A percentile compares a stretch with the other conserved stretches of the same genome.
These are phyloP conservation scores for Eimeria sp. DNA, from an alignment of 169 alveolate species.

Conservation along the genomic window DNA sequence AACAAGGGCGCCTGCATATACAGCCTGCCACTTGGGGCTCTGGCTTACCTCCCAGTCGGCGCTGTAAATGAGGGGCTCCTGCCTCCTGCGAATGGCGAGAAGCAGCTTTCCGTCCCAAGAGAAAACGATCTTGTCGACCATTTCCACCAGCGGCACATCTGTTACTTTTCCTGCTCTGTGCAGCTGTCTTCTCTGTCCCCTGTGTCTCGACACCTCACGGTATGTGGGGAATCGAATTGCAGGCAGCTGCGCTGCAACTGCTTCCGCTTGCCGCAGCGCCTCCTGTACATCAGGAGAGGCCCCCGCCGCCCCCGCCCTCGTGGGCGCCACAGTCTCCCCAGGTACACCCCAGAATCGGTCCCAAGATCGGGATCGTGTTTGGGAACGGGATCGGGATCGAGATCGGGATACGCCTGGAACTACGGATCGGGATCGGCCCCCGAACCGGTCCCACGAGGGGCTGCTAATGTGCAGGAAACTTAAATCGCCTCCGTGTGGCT, in stretches of 20 bases:
- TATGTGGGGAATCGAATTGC: slow-evolving; percentile 27
- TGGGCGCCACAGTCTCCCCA: not conserved
- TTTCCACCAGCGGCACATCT: slow-evolving; percentile 14
- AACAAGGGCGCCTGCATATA: too few species aligned
- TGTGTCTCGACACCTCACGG: not conserved
- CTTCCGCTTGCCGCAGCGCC: slow-evolving; percentile 25
- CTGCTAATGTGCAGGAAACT: too few species aligned
- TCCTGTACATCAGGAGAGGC: not conserved
- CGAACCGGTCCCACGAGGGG: not conserved
- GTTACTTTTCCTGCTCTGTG: not conserved
- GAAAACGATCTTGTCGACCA: slow-evolving; percentile 48
- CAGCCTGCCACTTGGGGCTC: too few species aligned
- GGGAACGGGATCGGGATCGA: too few species aligned
- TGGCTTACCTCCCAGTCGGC: slow-evolving; percentile 54
- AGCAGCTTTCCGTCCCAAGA: slow-evolving; percentile 75
- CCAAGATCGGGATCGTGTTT: too few species aligned
- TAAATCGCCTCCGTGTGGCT: too few species aligned
- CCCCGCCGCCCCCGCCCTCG: not conserved
- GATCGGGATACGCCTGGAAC: not conserved
- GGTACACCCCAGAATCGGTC: not conserved
- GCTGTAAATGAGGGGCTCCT: slow-evolving; percentile 64
- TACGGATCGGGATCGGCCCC: not conserved
- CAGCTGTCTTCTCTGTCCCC: not conserved
- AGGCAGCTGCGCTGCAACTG: slow-evolving; percentile 49
- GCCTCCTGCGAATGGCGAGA: slow-evolving; percentile 54